These are phyloP conservation scores for Dipodascopsis tothii DNA, from an alignment of 805 yeast species.

Conservation along the genomic window DNA sequence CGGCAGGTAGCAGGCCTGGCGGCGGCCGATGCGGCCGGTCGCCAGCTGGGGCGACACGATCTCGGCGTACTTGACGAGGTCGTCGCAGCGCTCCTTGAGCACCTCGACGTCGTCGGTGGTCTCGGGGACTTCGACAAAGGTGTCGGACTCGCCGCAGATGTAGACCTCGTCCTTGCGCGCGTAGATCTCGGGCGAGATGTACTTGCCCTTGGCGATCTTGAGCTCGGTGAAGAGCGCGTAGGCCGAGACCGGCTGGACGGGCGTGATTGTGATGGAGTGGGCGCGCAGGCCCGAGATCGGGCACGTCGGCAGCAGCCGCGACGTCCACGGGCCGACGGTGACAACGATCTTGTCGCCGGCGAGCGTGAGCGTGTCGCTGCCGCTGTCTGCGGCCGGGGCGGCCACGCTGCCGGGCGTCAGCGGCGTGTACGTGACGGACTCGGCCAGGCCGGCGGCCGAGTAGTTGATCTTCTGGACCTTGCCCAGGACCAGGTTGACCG, in stretches of 20 bases:
- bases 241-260: conserved; percentile 76
- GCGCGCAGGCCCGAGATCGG: conserved; percentile 93
- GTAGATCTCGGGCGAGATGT: conserved; percentile 87
- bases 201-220: conserved; percentile 55
- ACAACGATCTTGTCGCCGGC: conserved; percentile 71
- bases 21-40: conserved; percentile 65
- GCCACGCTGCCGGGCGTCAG: background rate
- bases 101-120: conserved; percentile 91
- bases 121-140: conserved; percentile 83
- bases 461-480: conserved; percentile 64
- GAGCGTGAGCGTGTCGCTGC: conserved; percentile 38
- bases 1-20: conserved; percentile 94
- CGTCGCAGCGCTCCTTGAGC: conserved; percentile 79
- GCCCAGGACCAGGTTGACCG: conserved; percentile 78
- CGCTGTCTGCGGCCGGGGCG: background rate
- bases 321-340: conserved; percentile 95
- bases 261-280: conserved; percentile 86
- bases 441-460: conserved; percentile 62
- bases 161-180: conserved; percentile 94
- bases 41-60: conserved; percentile 61
- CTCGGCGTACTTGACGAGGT: conserved; percentile 72
- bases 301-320: conserved; percentile 80
- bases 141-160: conserved; percentile 95
- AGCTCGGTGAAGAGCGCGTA: conserved; percentile 91
- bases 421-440: conserved; percentile 15